Base-by-base conservation (phyloP, 1,284 basidiomycete species). In the Ustilago bromivora region DNA sequence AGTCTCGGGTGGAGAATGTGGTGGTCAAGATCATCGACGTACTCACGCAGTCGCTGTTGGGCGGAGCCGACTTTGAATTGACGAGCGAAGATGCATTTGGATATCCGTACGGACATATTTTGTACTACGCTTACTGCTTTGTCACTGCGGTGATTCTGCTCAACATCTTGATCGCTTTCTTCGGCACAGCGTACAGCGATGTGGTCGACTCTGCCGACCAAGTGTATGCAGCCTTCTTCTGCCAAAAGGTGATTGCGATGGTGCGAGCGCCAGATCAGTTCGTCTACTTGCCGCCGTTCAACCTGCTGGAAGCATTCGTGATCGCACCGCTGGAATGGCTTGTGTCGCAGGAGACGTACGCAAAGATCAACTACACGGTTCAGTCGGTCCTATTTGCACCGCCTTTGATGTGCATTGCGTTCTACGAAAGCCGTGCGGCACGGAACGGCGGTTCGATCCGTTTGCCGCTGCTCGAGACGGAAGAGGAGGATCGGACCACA, bases 81-180 rank as follows among this genome's bases (percentile, higher is more conserved):
- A 74, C 74, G 15, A 72, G 46, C 61, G 66, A 70, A 31, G 71
- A 74, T 35, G 69, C 57, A 38, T 78, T 72, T 35, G 71, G 52
- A 3, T 83, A 83, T 41, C 82, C 87, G 82, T 90, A 92, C 57
- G 92, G 93, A 28, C 88, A 95, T 64, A 88, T 90, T 10, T 88
- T 98, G 31, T 97, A 91, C 87, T 96, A 97, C 58, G 71, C 72
- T 9, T 81, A 77, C 64, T 72, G 68, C 58, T 76, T 81, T 64
- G 70, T 80, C 38, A 75, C 76, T 23, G 67, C 73, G 19, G 71
- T 81, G 57, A 68, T 81, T 19, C 65, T 80, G 41, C 69, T 71
- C 71, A 81, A 81, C 86, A 92, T 99, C 83, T 90, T 99, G 80
- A 95, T 99, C 79, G 98, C 96, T 12, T 88, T 98, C 81, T 98